Conservation (phyloP, 192 early-diverging fungal genomes). For the Powellomyces hirtus region DNA sequence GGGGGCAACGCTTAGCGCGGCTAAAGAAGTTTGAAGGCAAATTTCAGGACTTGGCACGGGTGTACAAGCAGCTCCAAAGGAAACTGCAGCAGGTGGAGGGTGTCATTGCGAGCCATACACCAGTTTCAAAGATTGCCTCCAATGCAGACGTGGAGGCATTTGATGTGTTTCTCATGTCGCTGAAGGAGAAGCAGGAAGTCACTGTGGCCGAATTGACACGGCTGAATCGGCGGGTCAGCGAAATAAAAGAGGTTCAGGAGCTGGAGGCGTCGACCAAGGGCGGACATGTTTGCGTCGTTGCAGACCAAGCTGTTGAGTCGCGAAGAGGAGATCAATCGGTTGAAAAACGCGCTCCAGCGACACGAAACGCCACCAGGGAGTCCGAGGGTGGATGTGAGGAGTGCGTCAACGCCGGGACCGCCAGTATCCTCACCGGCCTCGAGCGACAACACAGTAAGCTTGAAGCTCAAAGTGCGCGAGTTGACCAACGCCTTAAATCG, state of each 20-base stretch:
- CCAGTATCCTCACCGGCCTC: too few species aligned
- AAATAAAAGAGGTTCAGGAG: constrained; percentile 27
- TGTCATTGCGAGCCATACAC: constrained; percentile 24
- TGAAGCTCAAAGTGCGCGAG: constrained; percentile 42
- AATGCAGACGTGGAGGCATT: constrained; percentile 26
- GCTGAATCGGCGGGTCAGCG: constrained; percentile 25
- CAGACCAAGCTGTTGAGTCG: constrained; percentile 30
- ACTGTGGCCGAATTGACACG: constrained; percentile 29
- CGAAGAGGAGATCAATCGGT: constrained; percentile 38
- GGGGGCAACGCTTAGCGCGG: constrained; percentile 7
- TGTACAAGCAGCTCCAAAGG: constrained; percentile 29
- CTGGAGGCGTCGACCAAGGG: constrained; percentile 33
- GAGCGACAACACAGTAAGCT: constrained; percentile 19
- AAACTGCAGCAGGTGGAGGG: constrained; percentile 32
- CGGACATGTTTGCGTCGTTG: constrained; percentile 30
- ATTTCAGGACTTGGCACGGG: constrained; percentile 36
- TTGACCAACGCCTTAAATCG: constrained; percentile 30
- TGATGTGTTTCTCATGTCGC: constrained; percentile 4
- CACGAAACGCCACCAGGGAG: neutral
- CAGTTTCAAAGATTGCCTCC: constrained; percentile 21
- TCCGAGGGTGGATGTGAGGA: neutral
- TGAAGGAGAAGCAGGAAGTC: constrained; percentile 22
- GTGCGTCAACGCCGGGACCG: neutral
- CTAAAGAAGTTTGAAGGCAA: constrained; percentile 31
- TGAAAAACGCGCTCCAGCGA: constrained; percentile 28